Percentiles rank a stretch among this genome's conserved stretches.
These are phyloP conservation scores for Globisporangium sylvaticum DNA, from an alignment of 352 stramenopile genomes.

Conservation along the genomic window DNA sequence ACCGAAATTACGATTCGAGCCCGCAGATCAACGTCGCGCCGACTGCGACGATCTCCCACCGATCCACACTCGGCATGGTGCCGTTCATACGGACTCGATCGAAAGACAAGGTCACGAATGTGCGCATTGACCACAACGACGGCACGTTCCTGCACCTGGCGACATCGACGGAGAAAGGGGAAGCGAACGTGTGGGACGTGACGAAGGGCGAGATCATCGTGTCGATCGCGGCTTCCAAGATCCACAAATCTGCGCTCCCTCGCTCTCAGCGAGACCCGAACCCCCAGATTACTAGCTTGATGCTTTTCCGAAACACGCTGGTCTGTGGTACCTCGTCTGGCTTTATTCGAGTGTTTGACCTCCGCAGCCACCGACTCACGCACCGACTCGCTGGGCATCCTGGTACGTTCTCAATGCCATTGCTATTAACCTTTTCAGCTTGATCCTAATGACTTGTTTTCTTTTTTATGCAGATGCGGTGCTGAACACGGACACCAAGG, in stretches of 20 bases:
- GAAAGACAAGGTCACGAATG: slow-evolving; percentile 73
- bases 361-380: slow-evolving; percentile 72
- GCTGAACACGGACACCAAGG: slow-evolving; percentile 81
- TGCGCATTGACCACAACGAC: slow-evolving; percentile 80
- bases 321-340: slow-evolving; percentile 84
- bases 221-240: slow-evolving; percentile 73
- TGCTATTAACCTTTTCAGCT: not conserved
- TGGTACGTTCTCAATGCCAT: slow-evolving; percentile 33
- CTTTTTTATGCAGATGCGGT: slow-evolving; percentile 51
- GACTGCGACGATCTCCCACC: slow-evolving; percentile 72
- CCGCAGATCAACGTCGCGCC: slow-evolving; percentile 48
- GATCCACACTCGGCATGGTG: slow-evolving; percentile 75
- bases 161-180: slow-evolving; percentile 82
- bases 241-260: slow-evolving; percentile 78
- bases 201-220: slow-evolving; percentile 82
- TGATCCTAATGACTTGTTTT: not conserved
- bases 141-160: slow-evolving; percentile 75
- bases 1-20: slow-evolving; percentile 39
- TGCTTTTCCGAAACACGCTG: slow-evolving; percentile 85
- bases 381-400: slow-evolving; percentile 81
- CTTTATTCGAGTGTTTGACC: slow-evolving; percentile 85
- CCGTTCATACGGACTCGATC: slow-evolving; percentile 80
- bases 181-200: slow-evolving; percentile 86
- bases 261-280: slow-evolving; percentile 55
- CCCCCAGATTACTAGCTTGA: slow-evolving; percentile 84